Conservation (phyloP, 2,329 filamentous ascomycete genomes). For the Exophiala oligosperma region DNA sequence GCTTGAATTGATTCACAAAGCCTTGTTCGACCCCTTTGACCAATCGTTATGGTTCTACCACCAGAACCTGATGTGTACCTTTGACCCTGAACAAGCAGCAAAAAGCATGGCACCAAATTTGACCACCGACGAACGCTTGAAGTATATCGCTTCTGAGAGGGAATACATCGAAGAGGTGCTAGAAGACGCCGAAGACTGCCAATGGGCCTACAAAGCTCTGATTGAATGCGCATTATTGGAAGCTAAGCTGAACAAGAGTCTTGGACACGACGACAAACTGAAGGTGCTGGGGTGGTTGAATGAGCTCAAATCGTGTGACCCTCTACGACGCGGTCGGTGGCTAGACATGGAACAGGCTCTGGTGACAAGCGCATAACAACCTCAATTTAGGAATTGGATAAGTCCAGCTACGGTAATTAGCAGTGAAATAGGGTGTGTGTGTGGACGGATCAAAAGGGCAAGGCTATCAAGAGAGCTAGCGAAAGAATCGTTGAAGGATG, state of each 20-base stretch:
- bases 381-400: neutral
- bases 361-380: neutral
- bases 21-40: constrained; percentile 86
- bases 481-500: neutral
- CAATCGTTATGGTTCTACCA: constrained; percentile 98
- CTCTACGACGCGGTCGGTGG: constrained; percentile 74
- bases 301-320: constrained; percentile 69
- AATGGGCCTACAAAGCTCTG: constrained; percentile 88
- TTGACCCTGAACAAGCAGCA: constrained; percentile 52
- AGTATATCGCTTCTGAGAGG: constrained; percentile 70
- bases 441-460: too few relatives aligned
- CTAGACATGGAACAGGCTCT: constrained; percentile 59
- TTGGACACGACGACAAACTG: constrained; percentile 46
- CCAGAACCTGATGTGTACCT: constrained; percentile 75
- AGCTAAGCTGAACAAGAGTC: constrained; percentile 41
- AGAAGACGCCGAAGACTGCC: constrained; percentile 68
- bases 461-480: too few relatives aligned
- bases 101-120: constrained; percentile 67
- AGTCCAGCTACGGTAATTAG: too few relatives aligned
- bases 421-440: too few relatives aligned
- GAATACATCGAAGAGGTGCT: constrained; percentile 69
- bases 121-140: constrained; percentile 59
- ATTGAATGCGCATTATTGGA: constrained; percentile 70
- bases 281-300: constrained; percentile 61
- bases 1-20: constrained; percentile 71